A percentile compares a stretch with the other conserved stretches of the same genome.
Evolutionary conservation across 2,329 filamentous ascomycete species (phyloP).

Genomic region (Lasiodiplodia hormozganensis): DNA sequence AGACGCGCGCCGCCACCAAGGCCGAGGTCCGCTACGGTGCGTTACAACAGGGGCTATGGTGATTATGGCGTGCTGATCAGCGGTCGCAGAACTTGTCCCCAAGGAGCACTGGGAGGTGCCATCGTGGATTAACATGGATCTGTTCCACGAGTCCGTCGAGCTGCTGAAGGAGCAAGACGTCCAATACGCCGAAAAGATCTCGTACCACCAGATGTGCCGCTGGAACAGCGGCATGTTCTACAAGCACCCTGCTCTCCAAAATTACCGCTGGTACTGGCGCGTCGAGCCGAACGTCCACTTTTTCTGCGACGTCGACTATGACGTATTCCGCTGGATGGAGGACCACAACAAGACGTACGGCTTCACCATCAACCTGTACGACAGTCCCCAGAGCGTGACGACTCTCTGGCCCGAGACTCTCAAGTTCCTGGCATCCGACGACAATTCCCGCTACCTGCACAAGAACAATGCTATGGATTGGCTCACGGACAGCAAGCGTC

Average conservation of each 20-base stretch:
- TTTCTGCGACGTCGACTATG: slow-evolving; percentile 98
- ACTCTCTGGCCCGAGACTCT: slow-evolving; percentile 94
- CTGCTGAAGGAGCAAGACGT: slow-evolving; percentile 84
- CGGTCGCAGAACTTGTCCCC: slow-evolving; percentile 77
- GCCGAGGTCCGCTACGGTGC: slow-evolving; percentile 85
- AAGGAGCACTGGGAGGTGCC: slow-evolving; percentile 93
- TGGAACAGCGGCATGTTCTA: slow-evolving; percentile 99
- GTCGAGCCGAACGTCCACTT: slow-evolving; percentile 99
- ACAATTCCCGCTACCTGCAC: slow-evolving; percentile 81
- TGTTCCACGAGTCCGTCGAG: slow-evolving; percentile 84
- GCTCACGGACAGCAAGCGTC: slow-evolving; percentile 78
- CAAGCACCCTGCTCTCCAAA: slow-evolving; percentile 84
- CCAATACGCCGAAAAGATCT: slow-evolving; percentile 86
- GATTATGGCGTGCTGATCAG: slow-evolving; percentile 36
- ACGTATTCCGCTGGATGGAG: slow-evolving; percentile 97
- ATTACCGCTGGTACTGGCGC: slow-evolving; percentile 95
- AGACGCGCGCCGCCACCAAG: slow-evolving; percentile 82
- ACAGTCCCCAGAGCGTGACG: slow-evolving; percentile 84
- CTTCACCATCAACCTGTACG: slow-evolving; percentile 97
- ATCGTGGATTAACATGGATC: slow-evolving; percentile 86
- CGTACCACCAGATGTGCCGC: slow-evolving; percentile 98
- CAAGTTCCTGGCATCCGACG: slow-evolving; percentile 75
- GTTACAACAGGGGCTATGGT: background rate
- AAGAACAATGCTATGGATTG: slow-evolving; percentile 86
- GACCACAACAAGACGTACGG: slow-evolving; percentile 99